Conservation (phyloP, 129 eudicot genomes). For the Lactuca saligna region DNA sequence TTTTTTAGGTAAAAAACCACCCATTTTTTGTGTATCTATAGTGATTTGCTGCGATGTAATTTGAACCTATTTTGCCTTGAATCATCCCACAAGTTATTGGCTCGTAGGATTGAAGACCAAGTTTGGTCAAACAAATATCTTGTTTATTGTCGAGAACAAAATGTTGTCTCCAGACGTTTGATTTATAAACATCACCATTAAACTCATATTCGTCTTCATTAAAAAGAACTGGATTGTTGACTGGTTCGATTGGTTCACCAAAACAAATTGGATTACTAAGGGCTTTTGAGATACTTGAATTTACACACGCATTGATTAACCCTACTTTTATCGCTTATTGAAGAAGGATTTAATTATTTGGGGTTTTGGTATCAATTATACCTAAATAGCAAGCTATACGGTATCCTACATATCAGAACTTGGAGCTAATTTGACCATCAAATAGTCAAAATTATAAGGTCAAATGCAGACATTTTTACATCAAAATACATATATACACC, state of each 20-base stretch:
- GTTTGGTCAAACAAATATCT: constrained; percentile 42
- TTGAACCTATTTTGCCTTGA: constrained; percentile 40
- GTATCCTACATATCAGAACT: constrained; percentile 16
- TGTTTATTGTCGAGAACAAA: constrained; percentile 46
- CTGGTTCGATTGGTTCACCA: constrained; percentile 57
- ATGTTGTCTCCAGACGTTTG: constrained; percentile 49
- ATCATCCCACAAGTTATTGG: constrained; percentile 45
- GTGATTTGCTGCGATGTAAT: constrained; percentile 44
- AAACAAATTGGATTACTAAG: constrained; percentile 43
- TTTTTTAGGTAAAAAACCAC: constrained; percentile 20
- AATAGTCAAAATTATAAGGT: background rate
- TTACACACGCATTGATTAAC: constrained; percentile 40
- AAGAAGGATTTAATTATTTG: constrained; percentile 21
- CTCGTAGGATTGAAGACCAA: constrained; percentile 46
- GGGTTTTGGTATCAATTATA: constrained; percentile 55
- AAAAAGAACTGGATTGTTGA: constrained; percentile 20
- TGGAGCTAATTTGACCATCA: constrained; percentile 4
- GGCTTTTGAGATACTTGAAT: constrained; percentile 41
- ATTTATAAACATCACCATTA: constrained; percentile 22
- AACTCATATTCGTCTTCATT: constrained; percentile 27
- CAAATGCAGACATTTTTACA: background rate
- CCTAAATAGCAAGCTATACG: constrained; percentile 46
- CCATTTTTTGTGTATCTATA: constrained; percentile 52
- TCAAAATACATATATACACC: too few relatives aligned
- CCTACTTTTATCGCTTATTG: constrained; percentile 45